Percentiles rank a stretch among this genome's conserved stretches.
These are phyloP conservation scores for Diaporthe amygdali DNA, from an alignment of 2,329 filamentous ascomycete species.

Conservation along the genomic window DNA sequence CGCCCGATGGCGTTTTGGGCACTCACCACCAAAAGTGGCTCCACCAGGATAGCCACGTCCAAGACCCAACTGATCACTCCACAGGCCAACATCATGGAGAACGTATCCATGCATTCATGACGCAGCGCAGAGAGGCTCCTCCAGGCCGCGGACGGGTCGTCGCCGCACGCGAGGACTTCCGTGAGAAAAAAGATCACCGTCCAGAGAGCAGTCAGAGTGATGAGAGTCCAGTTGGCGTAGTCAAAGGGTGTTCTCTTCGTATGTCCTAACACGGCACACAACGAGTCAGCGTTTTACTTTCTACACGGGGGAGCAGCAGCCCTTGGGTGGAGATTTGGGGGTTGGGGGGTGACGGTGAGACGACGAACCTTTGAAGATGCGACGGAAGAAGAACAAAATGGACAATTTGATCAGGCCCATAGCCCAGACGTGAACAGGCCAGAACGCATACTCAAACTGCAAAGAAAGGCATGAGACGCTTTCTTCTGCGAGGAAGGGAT, in stretches of 20 bases:
- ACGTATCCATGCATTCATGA: neutral
- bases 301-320: too few species aligned
- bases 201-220: neutral
- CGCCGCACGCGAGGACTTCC: neutral
- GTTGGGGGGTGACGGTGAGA: too few species aligned
- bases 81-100: neutral
- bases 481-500: too few species aligned
- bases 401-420: neutral
- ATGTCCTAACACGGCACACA: too few species aligned
- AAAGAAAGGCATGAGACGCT: neutral
- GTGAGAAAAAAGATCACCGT: neutral
- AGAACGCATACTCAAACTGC: neutral
- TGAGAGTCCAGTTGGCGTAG: neutral
- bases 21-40: neutral
- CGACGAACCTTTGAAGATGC: neutral
- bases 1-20: too few species aligned
- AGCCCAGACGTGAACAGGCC: neutral
- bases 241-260: neutral
- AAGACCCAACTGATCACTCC: neutral
- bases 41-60: neutral
- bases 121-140: neutral
- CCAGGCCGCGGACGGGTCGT: neutral
- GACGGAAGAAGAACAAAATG: neutral
- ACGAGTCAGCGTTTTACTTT: too few species aligned
- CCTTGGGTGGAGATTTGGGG: too few species aligned